Percentiles rank a stretch among this genome's conserved stretches.
Conservation (phyloP, 345 rosid genomes). For the Dovyalis caffra region DNA sequence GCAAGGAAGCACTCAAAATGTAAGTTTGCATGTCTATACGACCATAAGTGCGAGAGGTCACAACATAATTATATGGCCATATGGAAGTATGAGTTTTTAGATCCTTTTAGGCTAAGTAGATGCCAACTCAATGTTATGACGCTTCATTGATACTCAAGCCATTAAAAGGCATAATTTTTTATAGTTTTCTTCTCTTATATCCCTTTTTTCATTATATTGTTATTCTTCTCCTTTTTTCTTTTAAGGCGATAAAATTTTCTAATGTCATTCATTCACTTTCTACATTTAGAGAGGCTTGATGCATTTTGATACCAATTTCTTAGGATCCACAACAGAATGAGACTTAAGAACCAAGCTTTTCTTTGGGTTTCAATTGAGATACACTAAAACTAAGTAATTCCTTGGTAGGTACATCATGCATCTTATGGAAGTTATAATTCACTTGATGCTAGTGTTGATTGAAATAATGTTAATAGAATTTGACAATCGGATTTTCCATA, state of each 20-base stretch:
- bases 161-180: background rate
- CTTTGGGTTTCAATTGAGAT: slow-evolving; percentile 72
- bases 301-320: slow-evolving; percentile 73
- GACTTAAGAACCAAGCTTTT: slow-evolving; percentile 74
- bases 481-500: background rate
- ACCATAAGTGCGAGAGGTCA: slow-evolving; percentile 55
- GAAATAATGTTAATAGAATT: background rate
- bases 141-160: background rate
- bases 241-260: slow-evolving; percentile 78
- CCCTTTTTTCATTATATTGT: too few relatives aligned
- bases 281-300: slow-evolving; percentile 50
- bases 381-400: slow-evolving; percentile 64
- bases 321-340: slow-evolving; percentile 72
- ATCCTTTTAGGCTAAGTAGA: slow-evolving; percentile 66
- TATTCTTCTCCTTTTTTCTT: background rate
- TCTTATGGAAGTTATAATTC: slow-evolving; percentile 3
- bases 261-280: slow-evolving; percentile 76
- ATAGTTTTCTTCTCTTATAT: background rate
- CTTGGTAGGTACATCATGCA: slow-evolving; percentile 45
- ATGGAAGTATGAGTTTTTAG: slow-evolving; percentile 72
- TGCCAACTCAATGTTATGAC: slow-evolving; percentile 87
- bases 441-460: background rate
- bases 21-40: too few relatives aligned
- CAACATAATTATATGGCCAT: slow-evolving; percentile 72
- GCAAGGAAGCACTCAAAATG: too few relatives aligned